Base-by-base conservation (phyloP, 2,329 filamentous ascomycete genomes). In the Aspergillus floridensis region DNA sequence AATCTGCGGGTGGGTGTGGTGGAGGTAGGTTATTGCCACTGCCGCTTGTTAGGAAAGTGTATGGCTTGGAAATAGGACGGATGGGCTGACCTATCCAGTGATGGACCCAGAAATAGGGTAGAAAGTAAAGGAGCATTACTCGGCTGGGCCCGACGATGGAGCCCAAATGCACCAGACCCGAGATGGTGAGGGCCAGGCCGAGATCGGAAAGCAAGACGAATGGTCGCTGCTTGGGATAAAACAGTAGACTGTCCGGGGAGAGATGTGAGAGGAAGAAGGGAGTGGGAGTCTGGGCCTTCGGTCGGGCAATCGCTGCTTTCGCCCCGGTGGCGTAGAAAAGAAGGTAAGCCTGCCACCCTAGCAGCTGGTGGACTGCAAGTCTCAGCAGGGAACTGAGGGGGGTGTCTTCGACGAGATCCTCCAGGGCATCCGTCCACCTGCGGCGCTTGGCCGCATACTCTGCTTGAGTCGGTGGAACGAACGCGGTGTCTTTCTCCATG, bases 1-100 rank as follows among this genome's bases (percentile, higher is more conserved):
- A 48, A 86, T 77, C 11, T 74, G 67, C 1, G 71, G 76, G 70
- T 89, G 84, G 54, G 86, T 88, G 80, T 91, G 88, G 76, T 91
- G 88, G 21, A 91, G 85, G 74, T 89, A 91, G 52, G 88, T 90
- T 68, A 90, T 90, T 65, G 87, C 86, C 24, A 90, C 86, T 86
- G 49, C 59, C 49, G 50, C 12, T 16, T 59, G 58, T 56, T 47
- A 52, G 46, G 14, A 46, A 35, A 49, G 22, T 53, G n/a, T 46
- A 8, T 22, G 22, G 8, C 26, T 26, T 26, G 7, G 53, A 32
- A 14, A 19, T 22, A 49, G 32, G 21, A 14, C 3, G n/a, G 21
- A 21, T 3, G 4, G 21, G 41, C 41, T 26, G 86, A 85, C 82
- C 81, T 48, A 89, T 81, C 86, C 86, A 89, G 79, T 88, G 84